Conservation (phyloP, 2,329 filamentous ascomycete species). For the Verticillium alfalfae region DNA sequence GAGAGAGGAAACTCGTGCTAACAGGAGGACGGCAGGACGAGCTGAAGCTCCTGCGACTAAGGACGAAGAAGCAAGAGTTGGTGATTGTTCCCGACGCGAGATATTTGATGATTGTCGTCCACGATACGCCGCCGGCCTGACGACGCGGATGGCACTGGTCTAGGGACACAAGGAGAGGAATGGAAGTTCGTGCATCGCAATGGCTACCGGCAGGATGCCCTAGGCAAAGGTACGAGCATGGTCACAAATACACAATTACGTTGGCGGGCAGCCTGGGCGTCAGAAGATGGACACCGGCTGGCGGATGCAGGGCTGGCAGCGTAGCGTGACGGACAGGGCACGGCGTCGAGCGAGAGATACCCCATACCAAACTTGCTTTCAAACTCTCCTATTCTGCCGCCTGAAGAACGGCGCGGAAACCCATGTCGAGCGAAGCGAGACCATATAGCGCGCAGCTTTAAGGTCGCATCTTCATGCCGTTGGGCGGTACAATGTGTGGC, state of each 20-base stretch:
- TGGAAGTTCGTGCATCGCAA: neutral
- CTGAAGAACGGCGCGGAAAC: neutral
- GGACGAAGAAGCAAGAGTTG: slow-evolving; percentile 81
- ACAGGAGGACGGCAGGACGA: slow-evolving; percentile 52
- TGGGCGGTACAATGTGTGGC: neutral
- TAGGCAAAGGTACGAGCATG: neutral
- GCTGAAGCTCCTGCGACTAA: slow-evolving; percentile 66
- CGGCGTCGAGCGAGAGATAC: neutral
- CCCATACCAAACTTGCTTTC: neutral
- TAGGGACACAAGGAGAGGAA: neutral
- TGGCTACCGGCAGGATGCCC: neutral
- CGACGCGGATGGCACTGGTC: neutral
- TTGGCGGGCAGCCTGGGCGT: neutral
- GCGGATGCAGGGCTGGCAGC: neutral
- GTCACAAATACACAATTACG: neutral
- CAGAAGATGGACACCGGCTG: neutral
- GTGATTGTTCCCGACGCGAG: slow-evolving; percentile 78
- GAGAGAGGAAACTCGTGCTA: neutral
- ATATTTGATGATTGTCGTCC: slow-evolving; percentile 73
- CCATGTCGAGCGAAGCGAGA: neutral
- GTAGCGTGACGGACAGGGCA: neutral
- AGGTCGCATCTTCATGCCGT: neutral
- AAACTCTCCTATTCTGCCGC: neutral
- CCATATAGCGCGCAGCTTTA: neutral
- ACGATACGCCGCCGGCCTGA: slow-evolving; percentile 71